Percentiles rank a stretch among this genome's conserved stretches.
Evolutionary conservation across 495 filamentous ascomycete genomes (phyloP).

Genomic region (Daldinia caldariorum): DNA sequence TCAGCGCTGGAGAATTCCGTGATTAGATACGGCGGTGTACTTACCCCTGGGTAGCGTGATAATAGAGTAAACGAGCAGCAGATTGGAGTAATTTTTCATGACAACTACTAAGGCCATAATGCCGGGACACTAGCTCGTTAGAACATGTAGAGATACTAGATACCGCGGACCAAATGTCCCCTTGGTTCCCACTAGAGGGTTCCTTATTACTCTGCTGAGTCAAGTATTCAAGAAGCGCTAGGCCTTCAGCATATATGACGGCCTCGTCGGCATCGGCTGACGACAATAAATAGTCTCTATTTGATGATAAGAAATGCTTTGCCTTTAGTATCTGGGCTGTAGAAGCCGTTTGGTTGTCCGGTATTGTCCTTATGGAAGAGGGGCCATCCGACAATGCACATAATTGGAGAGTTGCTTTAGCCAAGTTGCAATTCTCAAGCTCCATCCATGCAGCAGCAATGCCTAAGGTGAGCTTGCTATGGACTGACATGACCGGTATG

Average conservation of each 20-base stretch:
- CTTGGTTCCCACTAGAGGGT: conserved; percentile 51
- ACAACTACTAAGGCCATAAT: conserved; percentile 43
- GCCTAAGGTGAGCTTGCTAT: conserved; percentile 26
- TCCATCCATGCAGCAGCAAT: conserved; percentile 68
- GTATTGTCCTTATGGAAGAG: conserved; percentile 8
- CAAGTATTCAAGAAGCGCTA: conserved; percentile 73
- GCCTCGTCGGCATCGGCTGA: conserved; percentile 56
- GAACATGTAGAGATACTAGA: conserved; percentile 51
- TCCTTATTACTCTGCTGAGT: conserved; percentile 49
- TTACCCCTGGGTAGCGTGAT: conserved; percentile 67
- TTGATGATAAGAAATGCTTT: conserved; percentile 64
- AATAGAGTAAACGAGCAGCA: conserved; percentile 72
- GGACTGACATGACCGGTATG: conserved; percentile 23
- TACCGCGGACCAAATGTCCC: conserved; percentile 62
- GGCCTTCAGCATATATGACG: conserved; percentile 65
- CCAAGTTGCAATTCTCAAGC: conserved; percentile 59
- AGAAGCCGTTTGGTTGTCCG: conserved; percentile 24
- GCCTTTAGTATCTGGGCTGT: conserved; percentile 63
- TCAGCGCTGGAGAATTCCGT: background rate
- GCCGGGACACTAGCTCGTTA: conserved; percentile 48
- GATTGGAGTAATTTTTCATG: conserved; percentile 73
- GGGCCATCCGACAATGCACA: conserved; percentile 39
- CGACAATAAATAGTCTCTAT: conserved; percentile 66
- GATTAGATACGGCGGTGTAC: conserved; percentile 15
- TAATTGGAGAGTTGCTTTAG: conserved; percentile 60